These are phyloP conservation scores for Tulasnella sp. DNA, from an alignment of 768 basidiomycete genomes.

Conservation along the genomic window DNA sequence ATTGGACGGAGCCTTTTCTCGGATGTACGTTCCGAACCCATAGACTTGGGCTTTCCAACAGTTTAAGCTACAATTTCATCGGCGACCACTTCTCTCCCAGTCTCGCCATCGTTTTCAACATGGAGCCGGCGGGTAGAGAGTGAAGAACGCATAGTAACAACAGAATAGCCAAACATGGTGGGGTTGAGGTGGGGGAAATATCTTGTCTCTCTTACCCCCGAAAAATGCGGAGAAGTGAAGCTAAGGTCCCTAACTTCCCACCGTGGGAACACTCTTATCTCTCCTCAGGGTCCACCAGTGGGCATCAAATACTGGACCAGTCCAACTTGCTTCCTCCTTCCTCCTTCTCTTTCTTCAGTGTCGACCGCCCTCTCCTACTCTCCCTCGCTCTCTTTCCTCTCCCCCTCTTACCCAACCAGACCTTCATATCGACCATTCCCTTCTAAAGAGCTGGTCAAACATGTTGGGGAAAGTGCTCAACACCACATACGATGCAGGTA, in stretches of 20 bases:
- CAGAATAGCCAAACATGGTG: not conserved
- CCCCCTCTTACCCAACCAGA: not conserved
- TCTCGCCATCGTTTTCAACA: not conserved
- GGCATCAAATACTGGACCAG: conserved; percentile 11
- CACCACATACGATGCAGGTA: conserved; percentile 1
- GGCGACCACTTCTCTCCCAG: not conserved
- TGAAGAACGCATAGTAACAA: not conserved
- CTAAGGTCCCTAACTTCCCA: not conserved
- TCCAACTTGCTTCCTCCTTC: not conserved
- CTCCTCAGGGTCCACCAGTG: conserved; percentile 1
- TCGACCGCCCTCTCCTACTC: not conserved
- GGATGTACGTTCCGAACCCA: not conserved
- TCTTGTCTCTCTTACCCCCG: too few species aligned
- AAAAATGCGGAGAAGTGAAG: conserved; percentile 4
- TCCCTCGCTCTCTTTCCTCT: not conserved
- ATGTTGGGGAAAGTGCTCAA: conserved; percentile 14
- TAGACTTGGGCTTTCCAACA: not conserved
- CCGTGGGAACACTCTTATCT: not conserved
- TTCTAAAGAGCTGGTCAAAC: not conserved
- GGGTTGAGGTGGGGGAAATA: not conserved
- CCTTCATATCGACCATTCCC: not conserved
- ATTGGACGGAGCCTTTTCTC: not conserved
- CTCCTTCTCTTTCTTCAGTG: not conserved
- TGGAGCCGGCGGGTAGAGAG: not conserved
- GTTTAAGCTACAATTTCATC: not conserved